These are phyloP conservation scores for Tagetes patula DNA, from an alignment of 129 eudicot genomes.

Conservation along the genomic window DNA sequence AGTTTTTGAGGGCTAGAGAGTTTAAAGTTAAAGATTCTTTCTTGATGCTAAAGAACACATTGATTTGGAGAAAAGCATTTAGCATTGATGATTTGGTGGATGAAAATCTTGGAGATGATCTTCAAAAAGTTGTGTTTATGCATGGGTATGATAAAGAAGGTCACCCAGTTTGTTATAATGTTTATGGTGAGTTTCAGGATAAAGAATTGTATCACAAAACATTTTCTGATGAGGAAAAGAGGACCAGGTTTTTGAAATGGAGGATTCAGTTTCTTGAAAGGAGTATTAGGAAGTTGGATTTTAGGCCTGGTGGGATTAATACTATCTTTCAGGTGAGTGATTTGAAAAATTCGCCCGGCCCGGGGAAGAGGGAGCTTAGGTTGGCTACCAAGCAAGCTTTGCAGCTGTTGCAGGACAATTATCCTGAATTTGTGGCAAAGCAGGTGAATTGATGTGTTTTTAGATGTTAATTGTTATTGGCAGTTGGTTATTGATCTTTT, in stretches of 20 bases:
- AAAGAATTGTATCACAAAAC: constrained; percentile 71
- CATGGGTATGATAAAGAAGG: constrained; percentile 16
- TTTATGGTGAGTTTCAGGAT: constrained; percentile 83
- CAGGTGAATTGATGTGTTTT: constrained; percentile 40
- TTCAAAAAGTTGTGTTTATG: constrained; percentile 16
- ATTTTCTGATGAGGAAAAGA: constrained; percentile 70
- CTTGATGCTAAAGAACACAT: background rate
- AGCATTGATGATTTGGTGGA: constrained; percentile 16
- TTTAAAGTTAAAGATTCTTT: constrained; percentile 8
- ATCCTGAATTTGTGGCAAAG: constrained; percentile 75
- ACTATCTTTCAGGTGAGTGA: constrained; percentile 65
- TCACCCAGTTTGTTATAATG: constrained; percentile 49
- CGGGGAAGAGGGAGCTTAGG: constrained; percentile 57
- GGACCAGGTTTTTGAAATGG: constrained; percentile 57
- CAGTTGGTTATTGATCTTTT: background rate
- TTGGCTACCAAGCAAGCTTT: constrained; percentile 60
- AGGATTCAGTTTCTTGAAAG: constrained; percentile 20
- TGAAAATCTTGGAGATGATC: constrained; percentile 12
- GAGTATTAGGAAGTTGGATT: constrained; percentile 65
- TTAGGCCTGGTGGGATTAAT: constrained; percentile 63
- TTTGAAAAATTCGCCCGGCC: constrained; percentile 64
- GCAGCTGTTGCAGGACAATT: constrained; percentile 68
- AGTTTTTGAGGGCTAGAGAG: constrained; percentile 15
- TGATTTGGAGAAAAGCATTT: constrained; percentile 10
- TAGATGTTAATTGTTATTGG: background rate